Evolutionary conservation across 352 stramenopile species (phyloP), one percentile per base, ranked within the genome.

Genomic region (Globisporangium splendens): DNA sequence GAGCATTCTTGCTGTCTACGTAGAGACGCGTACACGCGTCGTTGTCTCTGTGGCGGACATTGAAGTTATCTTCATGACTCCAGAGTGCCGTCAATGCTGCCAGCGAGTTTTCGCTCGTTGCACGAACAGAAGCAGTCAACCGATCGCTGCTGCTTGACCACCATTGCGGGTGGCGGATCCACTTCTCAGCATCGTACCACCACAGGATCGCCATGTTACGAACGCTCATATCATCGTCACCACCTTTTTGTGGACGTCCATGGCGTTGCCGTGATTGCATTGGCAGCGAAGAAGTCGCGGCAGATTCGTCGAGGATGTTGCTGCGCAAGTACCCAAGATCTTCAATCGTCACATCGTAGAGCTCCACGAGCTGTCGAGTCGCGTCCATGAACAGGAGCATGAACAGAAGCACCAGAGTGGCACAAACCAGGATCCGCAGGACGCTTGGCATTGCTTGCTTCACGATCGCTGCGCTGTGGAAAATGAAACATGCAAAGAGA

Each of bases 1-100:
- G 66, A 46, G 65, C 62, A 52, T 77, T 67, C 24, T 73, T 75
- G 43, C 65, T 65, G 58, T 88, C 74, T 38, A 46, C 65, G 43
- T 75, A 69, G 33, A 71, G 48, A n/a, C 48, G 47, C 3, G 66
- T 8, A 51, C 77, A 88, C 59, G 82, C 70, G 60, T 89, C 79
- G 21, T 54, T 57, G 50, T 80, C 59, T 35, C 28, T 35, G 28
- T 6, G 5, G 10, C 28, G 28, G 2, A n/a, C 28, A 33, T 38
- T 11, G 31, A 14, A 18, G 5, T 12, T 11, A 33, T 11, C 14
- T 10, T 47, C 35, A 15, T 20, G 18, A 22, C 18, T 33, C 13
- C 14, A 35, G 0, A 17, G 31, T 17, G 12, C 33, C 11, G 31
- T 46, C 11, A 10, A 5, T 2, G 31, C 33, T 10, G 18, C 15